These are phyloP conservation scores for Trametes polyzona DNA, from an alignment of 1,284 basidiomycete genomes.

Conservation along the genomic window DNA sequence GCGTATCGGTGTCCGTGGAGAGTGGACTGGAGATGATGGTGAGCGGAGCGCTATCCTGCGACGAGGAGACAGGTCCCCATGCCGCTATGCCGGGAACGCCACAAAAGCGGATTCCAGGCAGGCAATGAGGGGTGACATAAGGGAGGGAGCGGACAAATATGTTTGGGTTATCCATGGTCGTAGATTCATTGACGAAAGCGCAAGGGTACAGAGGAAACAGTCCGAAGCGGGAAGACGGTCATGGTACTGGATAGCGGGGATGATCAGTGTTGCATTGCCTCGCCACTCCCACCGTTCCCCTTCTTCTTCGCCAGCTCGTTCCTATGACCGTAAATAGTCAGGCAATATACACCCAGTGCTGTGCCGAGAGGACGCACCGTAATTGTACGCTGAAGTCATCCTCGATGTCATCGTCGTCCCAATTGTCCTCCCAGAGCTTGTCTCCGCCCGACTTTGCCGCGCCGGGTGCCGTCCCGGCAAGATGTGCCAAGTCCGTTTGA, in stretches of 20 bases:
- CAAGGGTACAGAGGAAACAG: constrained; percentile 7
- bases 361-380: constrained; percentile 81
- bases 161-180: not conserved
- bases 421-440: constrained; percentile 98
- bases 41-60: too few relatives aligned
- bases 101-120: too few relatives aligned
- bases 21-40: too few relatives aligned
- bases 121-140: too few relatives aligned
- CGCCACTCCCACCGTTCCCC: constrained; percentile 44
- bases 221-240: not conserved
- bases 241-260: not conserved
- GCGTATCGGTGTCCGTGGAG: too few relatives aligned
- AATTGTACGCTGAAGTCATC: constrained; percentile 97
- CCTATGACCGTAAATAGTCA: constrained; percentile 38
- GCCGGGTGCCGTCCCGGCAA: constrained; percentile 71
- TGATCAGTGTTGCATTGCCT: constrained; percentile 59
- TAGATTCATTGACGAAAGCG: constrained; percentile 1
- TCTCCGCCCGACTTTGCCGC: constrained; percentile 75
- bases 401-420: constrained; percentile 99
- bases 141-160: too few relatives aligned
- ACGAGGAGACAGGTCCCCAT: too few relatives aligned
- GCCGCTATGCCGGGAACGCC: too few relatives aligned
- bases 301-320: constrained; percentile 71
- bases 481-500: constrained; percentile 78
- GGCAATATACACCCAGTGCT: too few relatives aligned